Percentiles rank a stretch among this genome's conserved stretches.
These are phyloP conservation scores for Ogataea nonfermentans DNA, from an alignment of 805 yeast genomes.

Conservation along the genomic window DNA sequence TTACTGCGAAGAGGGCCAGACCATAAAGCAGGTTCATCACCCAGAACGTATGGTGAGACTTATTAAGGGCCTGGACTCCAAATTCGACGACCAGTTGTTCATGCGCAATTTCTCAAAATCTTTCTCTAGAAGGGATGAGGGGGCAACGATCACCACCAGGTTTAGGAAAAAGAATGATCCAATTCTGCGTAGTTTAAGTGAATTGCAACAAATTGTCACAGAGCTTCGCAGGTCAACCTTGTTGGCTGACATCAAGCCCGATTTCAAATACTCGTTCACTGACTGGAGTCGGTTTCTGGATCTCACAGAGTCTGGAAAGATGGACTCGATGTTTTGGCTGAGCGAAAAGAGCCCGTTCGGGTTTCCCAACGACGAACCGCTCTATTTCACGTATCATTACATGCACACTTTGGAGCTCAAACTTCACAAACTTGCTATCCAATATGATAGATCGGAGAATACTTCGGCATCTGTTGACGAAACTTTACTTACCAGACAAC, in stretches of 20 bases:
- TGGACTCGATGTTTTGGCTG: slow-evolving; percentile 53
- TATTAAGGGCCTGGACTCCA: slow-evolving; percentile 20
- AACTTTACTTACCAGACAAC: too few relatives aligned
- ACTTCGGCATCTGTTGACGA: neutral
- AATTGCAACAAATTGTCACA: slow-evolving; percentile 27
- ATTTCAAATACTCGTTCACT: slow-evolving; percentile 43
- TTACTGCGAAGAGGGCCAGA: slow-evolving; percentile 24
- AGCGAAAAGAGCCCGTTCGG: slow-evolving; percentile 65
- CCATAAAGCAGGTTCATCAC: neutral
- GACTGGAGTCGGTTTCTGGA: slow-evolving; percentile 49
- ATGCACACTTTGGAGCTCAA: slow-evolving; percentile 25
- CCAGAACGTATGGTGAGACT: slow-evolving; percentile 10
- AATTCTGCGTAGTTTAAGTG: slow-evolving; percentile 21
- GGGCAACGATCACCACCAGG: slow-evolving; percentile 11
- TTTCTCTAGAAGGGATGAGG: neutral
- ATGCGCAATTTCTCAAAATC: slow-evolving; percentile 4
- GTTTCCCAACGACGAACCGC: slow-evolving; percentile 67
- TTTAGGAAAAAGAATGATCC: slow-evolving; percentile 29
- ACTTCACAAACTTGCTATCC: slow-evolving; percentile 28
- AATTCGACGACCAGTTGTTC: slow-evolving; percentile 18
- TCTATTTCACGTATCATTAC: slow-evolving; percentile 43
- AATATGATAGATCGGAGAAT: slow-evolving; percentile 18
- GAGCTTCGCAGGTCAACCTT: slow-evolving; percentile 33
- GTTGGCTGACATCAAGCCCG: slow-evolving; percentile 40
- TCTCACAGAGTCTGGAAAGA: slow-evolving; percentile 29